phyloP scores from a whole-genome alignment of 75 land plant genomes.

The Pinus taeda region DNA sequence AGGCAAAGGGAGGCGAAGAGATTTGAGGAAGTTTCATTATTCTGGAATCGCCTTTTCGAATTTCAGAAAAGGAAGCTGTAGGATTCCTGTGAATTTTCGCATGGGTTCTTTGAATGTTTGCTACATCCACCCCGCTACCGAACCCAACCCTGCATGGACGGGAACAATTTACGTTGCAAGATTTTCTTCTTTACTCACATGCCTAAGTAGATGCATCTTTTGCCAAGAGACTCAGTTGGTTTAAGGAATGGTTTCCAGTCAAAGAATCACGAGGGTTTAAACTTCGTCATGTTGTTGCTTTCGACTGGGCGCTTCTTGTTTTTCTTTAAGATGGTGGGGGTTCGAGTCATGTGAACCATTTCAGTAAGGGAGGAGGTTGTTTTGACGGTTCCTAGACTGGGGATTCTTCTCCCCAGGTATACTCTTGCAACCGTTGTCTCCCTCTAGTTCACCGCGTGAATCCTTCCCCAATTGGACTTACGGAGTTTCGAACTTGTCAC shows the following conservation, averaged over 20 bases:
- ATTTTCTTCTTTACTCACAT: conserved; percentile 59
- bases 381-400: not conserved
- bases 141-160: too few species aligned
- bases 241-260: not conserved
- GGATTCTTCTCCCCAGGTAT: not conserved
- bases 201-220: conserved; percentile 57
- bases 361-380: not conserved
- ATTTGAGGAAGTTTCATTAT: not conserved
- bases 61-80: not conserved
- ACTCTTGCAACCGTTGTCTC: conserved; percentile 6
- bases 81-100: too few species aligned
- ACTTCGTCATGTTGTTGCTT: conserved; percentile 6
- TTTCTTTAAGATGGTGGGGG: not conserved
- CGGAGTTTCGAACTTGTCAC: not conserved
- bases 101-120: too few species aligned
- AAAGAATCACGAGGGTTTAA: not conserved
- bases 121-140: too few species aligned
- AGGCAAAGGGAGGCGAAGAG: not conserved
- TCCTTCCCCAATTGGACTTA: not conserved
- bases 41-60: not conserved
- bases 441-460: not conserved
- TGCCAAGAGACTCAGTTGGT: conserved; percentile 1
- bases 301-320: not conserved
- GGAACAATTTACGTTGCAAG: conserved; percentile 12
- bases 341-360: not conserved